Evolutionary conservation across 2,329 filamentous ascomycete species (phyloP), one percentile per base, ranked within the genome.

Genomic region (Stagonosporopsis rhizophila): DNA sequence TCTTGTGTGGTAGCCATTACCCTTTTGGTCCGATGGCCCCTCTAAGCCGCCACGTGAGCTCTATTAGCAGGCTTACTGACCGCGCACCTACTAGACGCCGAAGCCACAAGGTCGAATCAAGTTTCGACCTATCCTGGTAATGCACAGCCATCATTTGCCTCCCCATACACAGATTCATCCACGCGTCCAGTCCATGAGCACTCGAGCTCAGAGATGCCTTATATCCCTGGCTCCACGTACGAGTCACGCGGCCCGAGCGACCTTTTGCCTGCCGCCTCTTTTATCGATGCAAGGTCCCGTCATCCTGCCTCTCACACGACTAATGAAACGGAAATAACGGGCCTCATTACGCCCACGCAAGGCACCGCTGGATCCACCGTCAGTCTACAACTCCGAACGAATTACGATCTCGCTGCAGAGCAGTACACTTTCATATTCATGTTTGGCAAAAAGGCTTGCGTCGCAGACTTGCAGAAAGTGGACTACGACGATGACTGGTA

Each of bases 391-490:
- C 84, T 96, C 27, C 87, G 88, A 48, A 89, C 89, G 39, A 83
- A 88, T 58, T 91, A 90, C 78, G 89, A 96, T 70, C 78, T 96
- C 58, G 54, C 84, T 87, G 75, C 83, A 81, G 28, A 82, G 82
- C 56, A 83, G 80, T 68, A 66, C 57, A 69, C 71, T 17, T 67
- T 80, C 71, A 87, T 91, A 68, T 88, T 96, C 51, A 84, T 88
- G 42, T 96, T 96, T 75, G 92, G 91, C n/a, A 82, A 84, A n/a
- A 86, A 89, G 67, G 87, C 88, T 74, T 89, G 87, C 74, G 81
- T 85, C 51, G 87, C 87, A 55, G 83, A 87, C 52, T 81, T 92
- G 22, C 82, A 85, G 41, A 88, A 88, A 71, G 72, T 81, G 78
- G 79, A 78, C 79, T 72, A 82, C 77, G 64, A 85, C 80, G 77